Evolutionary conservation across 345 rosid species (phyloP).

Genomic region (Euphorbia lathyris): DNA sequence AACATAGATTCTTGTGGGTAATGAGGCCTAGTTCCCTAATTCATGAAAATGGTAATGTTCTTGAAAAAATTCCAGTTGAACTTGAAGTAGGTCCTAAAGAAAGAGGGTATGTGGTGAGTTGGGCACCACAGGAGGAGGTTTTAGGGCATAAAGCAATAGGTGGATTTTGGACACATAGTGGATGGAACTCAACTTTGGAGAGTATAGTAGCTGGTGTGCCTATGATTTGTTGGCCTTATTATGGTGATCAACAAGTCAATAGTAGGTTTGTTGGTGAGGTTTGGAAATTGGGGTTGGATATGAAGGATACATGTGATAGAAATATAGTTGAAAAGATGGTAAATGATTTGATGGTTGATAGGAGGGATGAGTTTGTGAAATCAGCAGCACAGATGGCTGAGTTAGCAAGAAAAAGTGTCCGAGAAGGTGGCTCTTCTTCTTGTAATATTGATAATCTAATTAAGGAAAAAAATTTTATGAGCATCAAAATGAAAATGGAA

Average conservation of each 20-base stretch:
- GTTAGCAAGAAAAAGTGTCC: slow-evolving; percentile 19
- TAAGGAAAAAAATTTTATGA: background rate
- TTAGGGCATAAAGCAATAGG: slow-evolving; percentile 46
- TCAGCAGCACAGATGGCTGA: background rate
- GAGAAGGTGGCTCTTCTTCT: slow-evolving; percentile 40
- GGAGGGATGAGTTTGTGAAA: slow-evolving; percentile 34
- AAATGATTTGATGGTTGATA: slow-evolving; percentile 52
- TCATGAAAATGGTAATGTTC: background rate
- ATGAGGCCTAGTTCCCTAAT: slow-evolving; percentile 21
- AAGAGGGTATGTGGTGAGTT: slow-evolving; percentile 25
- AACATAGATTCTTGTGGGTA: slow-evolving; percentile 43
- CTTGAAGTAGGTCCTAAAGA: slow-evolving; percentile 17
- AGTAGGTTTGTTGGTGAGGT: slow-evolving; percentile 53
- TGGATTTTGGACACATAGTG: slow-evolving; percentile 62
- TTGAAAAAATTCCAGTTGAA: slow-evolving; percentile 12
- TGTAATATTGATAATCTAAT: slow-evolving; percentile 21
- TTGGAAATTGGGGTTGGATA: slow-evolving; percentile 62
- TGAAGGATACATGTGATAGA: slow-evolving; percentile 58
- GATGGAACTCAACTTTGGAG: slow-evolving; percentile 81
- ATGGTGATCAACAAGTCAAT: slow-evolving; percentile 55
- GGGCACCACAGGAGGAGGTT: slow-evolving; percentile 49
- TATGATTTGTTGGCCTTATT: slow-evolving; percentile 11
- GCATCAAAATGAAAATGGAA: background rate
- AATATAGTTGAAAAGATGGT: slow-evolving; percentile 46
- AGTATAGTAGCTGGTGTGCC: background rate